Evolutionary conservation across 768 basidiomycete species (phyloP), one percentile per base, ranked within the genome.

Genomic region (Termitomyces sp.): DNA sequence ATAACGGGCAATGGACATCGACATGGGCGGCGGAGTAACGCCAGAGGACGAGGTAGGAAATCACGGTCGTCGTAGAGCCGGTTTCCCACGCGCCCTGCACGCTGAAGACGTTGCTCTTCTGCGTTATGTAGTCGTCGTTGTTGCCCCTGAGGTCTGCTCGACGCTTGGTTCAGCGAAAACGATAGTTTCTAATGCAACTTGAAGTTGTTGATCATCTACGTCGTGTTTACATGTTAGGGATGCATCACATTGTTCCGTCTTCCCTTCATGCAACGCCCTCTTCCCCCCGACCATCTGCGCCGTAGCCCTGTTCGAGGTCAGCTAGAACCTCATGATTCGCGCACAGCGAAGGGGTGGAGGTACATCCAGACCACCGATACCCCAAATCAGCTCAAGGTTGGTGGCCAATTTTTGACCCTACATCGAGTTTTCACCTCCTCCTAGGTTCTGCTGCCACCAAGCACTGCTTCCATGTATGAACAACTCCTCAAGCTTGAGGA

Each of bases 331-430:
- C 77, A 80, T 45, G 85, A 88, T 64, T 69, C 82, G 10, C 78
- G 70, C 60, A 77, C 84, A 27, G 70, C 75, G n/a, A 68, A 70
- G 36, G 86, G 88, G 54, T 88, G 85, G 79, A 76, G 89, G 62
- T 90, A 83, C 71, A 75, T 91, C 48, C 88, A 91, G 67, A 85
- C 85, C 55, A 89, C 88, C 18, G 88, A 90, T 66, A 90, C 88
- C 30, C 84, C 82, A 14, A 83, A 88, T 71, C 86, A 91, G 68
- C 79, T 90, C 67, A 88, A 86, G 78, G 88, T 86, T 39, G 53
- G 67, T 57, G 18, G 48, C 26, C n/a, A 33, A 36, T 44, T 20
- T n/a, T 14, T 6, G 16, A 3, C n/a, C 26, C 39, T 13, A n/a
- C 39, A 20, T 27, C n/a, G n/a, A 12, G 27, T 30, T 39, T 50